Evolutionary conservation across 371 early-diverging fungal genomes (phyloP).

Genomic region (Rhizopus delemar): DNA sequence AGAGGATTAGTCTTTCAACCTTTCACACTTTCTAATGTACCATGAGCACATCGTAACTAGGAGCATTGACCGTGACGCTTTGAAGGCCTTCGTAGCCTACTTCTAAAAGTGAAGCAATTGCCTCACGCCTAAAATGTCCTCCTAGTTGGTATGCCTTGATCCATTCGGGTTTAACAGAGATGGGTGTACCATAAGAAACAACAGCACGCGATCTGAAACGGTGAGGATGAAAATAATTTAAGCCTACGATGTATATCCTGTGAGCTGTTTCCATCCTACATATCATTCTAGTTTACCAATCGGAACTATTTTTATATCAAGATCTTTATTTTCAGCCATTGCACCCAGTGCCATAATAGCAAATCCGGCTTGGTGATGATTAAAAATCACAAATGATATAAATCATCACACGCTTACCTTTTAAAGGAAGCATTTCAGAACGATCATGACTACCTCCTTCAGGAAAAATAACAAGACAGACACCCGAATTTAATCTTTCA

Average conservation of each 20-base stretch:
- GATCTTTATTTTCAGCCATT: slow-evolving; percentile 69
- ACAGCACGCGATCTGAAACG: slow-evolving; percentile 88
- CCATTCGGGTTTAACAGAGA: slow-evolving; percentile 62
- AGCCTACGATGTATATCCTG: slow-evolving; percentile 33
- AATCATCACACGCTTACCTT: slow-evolving; percentile 40
- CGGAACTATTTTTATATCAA: slow-evolving; percentile 87
- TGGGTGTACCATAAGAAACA: slow-evolving; percentile 83
- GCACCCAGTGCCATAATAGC: slow-evolving; percentile 84
- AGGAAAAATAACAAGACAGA: slow-evolving; percentile 86
- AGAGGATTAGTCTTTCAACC: slow-evolving; percentile 11
- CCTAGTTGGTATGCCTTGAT: slow-evolving; percentile 73
- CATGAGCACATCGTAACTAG: slow-evolving; percentile 77
- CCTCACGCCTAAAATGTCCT: slow-evolving; percentile 70
- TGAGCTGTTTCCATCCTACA: background rate
- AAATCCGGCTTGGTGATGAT: slow-evolving; percentile 51
- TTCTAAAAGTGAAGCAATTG: slow-evolving; percentile 65
- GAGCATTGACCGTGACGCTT: slow-evolving; percentile 82
- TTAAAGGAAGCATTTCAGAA: slow-evolving; percentile 84
- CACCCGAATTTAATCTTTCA: slow-evolving; percentile 59
- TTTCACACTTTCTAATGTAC: slow-evolving; percentile 23
- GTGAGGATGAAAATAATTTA: slow-evolving; percentile 89
- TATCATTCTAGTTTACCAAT: slow-evolving; percentile 40
- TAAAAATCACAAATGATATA: background rate
- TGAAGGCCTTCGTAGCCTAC: slow-evolving; percentile 65
- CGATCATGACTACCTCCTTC: slow-evolving; percentile 92